These are phyloP conservation scores for Ceratobasidium theobromae DNA, from an alignment of 1,284 basidiomycete species.

Conservation along the genomic window DNA sequence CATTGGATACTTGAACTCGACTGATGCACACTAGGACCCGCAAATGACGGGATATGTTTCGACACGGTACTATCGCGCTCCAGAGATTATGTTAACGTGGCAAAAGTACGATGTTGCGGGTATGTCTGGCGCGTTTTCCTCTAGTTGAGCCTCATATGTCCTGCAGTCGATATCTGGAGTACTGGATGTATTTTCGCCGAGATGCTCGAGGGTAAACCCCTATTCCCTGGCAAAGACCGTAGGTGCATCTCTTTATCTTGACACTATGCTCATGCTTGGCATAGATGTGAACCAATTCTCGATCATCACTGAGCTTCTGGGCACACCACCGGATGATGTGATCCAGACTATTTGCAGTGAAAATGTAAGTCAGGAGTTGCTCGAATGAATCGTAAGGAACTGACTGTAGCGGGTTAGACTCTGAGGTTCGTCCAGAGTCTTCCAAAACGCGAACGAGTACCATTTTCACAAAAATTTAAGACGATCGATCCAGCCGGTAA, in stretches of 20 bases:
- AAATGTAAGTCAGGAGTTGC: conserved; percentile 63
- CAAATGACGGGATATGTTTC: conserved; percentile 99
- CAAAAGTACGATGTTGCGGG: conserved; percentile 98
- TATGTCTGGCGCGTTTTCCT: conserved; percentile 39
- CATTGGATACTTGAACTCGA: background rate
- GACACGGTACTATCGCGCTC: conserved; percentile 97
- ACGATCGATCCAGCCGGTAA: conserved; percentile 84
- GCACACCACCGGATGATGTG: conserved; percentile 98
- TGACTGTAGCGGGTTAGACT: conserved; percentile 69
- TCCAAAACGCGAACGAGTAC: conserved; percentile 93
- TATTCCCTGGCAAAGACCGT: conserved; percentile 99
- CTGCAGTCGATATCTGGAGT: conserved; percentile 91
- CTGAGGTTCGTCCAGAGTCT: conserved; percentile 98
- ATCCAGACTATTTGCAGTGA: conserved; percentile 98
- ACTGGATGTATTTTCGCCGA: conserved; percentile 99
- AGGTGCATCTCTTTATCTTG: conserved; percentile 13
- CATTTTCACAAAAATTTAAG: conserved; percentile 91
- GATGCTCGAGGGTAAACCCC: conserved; percentile 98
- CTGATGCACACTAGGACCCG: conserved; percentile 65
- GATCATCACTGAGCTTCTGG: conserved; percentile 97
- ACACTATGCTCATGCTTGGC: background rate
- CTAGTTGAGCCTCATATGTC: conserved; percentile 23
- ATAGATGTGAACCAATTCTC: conserved; percentile 99
- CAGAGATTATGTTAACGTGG: conserved; percentile 99
- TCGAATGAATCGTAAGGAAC: background rate